phyloP scores from a whole-genome alignment of 345 rosid genomes.

The Hirschfeldia incana region DNA sequence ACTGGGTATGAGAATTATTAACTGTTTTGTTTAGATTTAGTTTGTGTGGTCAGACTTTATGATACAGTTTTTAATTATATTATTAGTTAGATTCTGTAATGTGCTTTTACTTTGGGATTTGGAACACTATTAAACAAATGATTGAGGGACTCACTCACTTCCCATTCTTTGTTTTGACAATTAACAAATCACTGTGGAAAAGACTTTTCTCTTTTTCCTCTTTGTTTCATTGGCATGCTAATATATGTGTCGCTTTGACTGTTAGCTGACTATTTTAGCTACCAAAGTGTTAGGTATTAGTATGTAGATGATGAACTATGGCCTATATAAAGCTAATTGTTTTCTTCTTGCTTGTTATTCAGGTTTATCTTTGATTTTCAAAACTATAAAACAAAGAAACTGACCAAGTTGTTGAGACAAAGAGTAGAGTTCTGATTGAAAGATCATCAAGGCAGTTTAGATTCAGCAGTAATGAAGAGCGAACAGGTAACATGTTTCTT shows the following conservation, averaged over 20 bases:
- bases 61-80: background rate
- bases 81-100: conserved; percentile 26
- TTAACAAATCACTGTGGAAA: conserved; percentile 18
- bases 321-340: background rate
- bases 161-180: conserved; percentile 14
- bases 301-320: background rate
- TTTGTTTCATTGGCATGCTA: background rate
- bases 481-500: conserved; percentile 39
- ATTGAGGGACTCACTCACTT: conserved; percentile 19
- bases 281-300: conserved; percentile 12
- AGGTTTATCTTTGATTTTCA: conserved; percentile 26
- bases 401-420: conserved; percentile 7
- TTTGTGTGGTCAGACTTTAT: conserved; percentile 1
- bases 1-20: background rate
- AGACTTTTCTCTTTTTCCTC: background rate
- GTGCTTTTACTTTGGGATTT: conserved; percentile 35
- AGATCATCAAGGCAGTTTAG: conserved; percentile 17
- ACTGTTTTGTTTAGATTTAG: background rate
- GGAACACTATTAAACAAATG: conserved; percentile 30
- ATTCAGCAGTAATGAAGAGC: conserved; percentile 38
- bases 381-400: background rate
- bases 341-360: background rate
- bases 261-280: conserved; percentile 5
- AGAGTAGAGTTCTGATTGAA: conserved; percentile 19
- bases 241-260: conserved; percentile 16